Base-by-base conservation (phyloP, 1,284 basidiomycete genomes). In the Puccinia coronata region DNA sequence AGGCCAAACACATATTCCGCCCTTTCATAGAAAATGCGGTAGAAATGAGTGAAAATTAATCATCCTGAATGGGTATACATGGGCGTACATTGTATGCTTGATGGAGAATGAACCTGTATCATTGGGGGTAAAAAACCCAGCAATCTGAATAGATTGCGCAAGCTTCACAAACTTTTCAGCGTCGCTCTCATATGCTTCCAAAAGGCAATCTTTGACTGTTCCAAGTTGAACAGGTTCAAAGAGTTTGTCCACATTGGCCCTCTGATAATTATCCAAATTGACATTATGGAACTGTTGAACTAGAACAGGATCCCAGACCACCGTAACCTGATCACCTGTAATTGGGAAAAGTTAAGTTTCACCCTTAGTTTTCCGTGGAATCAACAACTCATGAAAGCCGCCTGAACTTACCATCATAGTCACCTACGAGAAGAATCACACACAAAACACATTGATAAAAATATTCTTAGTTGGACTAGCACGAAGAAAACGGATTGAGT, bases 391-490 rank as follows among this genome's bases (percentile, higher is more conserved):
- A 16, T n/a, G n/a, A n/a, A 31, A n/a, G 23, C 1, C 2, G 53
- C 31, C 14, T 36, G n/a, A 49, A 39, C 77, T 39, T 47, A 80
- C 77, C 77, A 80, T 80, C 77, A 36, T 80, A 80, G 31, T 80
- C 77, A 47, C 77, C 77, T 80, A 18, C 18, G 25, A 43, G 16
- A 59, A 36, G 31, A 34, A 11, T 28, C 3, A 23, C 16, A 65
- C 31, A 41, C n/a, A 39, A 23, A 16, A 41, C 9, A 39, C 16
- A 41, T 67, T n/a, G 20, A 20, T 63, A 3, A 63, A 63, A 14
- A 57, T 36, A 6, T n/a, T n/a, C n/a, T n/a, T n/a, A n/a, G n/a
- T n/a, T n/a, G n/a, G n/a, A n/a, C n/a, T n/a, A n/a, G n/a, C n/a
- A n/a, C n/a, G 49, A 36, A 28, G 18, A 69, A 20, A 23, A 36